Percentiles rank a stretch among this genome's conserved stretches.
These are phyloP conservation scores for Coemansia sp. DNA, from an alignment of 192 early-diverging fungal genomes.

Conservation along the genomic window DNA sequence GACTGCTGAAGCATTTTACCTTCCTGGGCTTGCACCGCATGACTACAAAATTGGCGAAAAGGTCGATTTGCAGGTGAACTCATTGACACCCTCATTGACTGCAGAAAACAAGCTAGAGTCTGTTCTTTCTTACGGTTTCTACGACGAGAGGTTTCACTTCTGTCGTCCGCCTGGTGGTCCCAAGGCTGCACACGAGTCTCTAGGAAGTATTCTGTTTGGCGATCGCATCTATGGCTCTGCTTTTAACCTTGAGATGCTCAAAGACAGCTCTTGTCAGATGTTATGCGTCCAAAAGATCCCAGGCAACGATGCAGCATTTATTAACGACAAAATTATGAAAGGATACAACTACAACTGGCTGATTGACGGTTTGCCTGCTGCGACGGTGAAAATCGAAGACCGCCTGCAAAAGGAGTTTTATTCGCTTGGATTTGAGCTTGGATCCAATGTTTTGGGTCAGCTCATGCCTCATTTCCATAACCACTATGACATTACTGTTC, in stretches of 20 bases:
- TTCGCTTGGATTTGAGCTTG: slow-evolving; percentile 80
- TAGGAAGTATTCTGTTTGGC: slow-evolving; percentile 94
- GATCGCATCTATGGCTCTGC: slow-evolving; percentile 85
- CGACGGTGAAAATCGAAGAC: slow-evolving; percentile 55
- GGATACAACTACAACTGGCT: slow-evolving; percentile 80
- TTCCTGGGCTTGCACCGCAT: slow-evolving; percentile 89
- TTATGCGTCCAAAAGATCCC: slow-evolving; percentile 66
- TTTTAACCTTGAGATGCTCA: slow-evolving; percentile 69
- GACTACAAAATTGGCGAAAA: slow-evolving; percentile 69
- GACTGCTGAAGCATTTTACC: slow-evolving; percentile 68
- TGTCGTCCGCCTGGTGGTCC: slow-evolving; percentile 70
- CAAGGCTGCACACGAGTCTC: slow-evolving; percentile 67
- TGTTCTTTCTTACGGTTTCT: slow-evolving; percentile 85
- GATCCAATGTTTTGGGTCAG: slow-evolving; percentile 39
- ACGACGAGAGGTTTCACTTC: slow-evolving; percentile 83
- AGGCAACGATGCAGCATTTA: slow-evolving; percentile 75
- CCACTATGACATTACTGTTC: slow-evolving; percentile 83
- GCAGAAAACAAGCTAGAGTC: slow-evolving; percentile 65
- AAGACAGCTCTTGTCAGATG: slow-evolving; percentile 59
- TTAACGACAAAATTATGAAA: slow-evolving; percentile 77
- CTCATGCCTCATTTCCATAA: slow-evolving; percentile 66
- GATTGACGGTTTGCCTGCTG: slow-evolving; percentile 91
- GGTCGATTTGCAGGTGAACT: slow-evolving; percentile 83
- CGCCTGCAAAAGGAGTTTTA: slow-evolving; percentile 59
- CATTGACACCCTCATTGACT: slow-evolving; percentile 70